Evolutionary conservation across 1,284 basidiomycete species (phyloP), one percentile per base, ranked within the genome.

Genomic region (Rhodotorula sp.): DNA sequence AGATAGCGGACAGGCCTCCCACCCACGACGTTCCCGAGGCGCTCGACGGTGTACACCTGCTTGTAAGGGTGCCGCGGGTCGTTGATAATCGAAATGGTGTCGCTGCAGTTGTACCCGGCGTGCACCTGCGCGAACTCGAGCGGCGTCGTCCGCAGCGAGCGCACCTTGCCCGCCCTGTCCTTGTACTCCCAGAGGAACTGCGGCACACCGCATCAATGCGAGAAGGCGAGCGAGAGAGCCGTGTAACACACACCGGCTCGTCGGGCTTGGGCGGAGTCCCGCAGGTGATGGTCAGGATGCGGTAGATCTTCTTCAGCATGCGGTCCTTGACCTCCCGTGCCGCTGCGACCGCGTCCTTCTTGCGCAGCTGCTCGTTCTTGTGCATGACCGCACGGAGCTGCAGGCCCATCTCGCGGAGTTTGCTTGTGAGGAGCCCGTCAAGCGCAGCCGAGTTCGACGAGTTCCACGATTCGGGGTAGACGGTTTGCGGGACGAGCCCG

Each of bases 11-110:
- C 89, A 15, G 89, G 86, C 1, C 90, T 86, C 15, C 88, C 92
- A 73, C 91, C 91, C 89, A 91, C 94, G 51, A 97, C 85, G 80
- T 97, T 98, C 21, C 94, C 94, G 55, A 97, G 88, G 76, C 91
- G 89, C 78, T 96, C 90, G 39, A 97, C 92, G 13, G 92, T 93
- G 83, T 95, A 96, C 27, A 95, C 85, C 81, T 89, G 90, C 71
- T 86, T 86, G 79, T 89, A 91, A 21, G 85, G 84, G 80, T 97
- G 94, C 46, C 95, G 87, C 21, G 95, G 95, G 80, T 98, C 95
- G 80, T 98, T 90, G 82, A 97, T 93, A 41, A 98, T 86, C 60
- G 92, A 94, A 85, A 97, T 94, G 8, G 87, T 89, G 51, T 92
- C 90, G 34, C 69, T 66, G 27, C 69, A 68, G 65, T 67, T 46